phyloP scores from a whole-genome alignment of 169 alveolate species.

The Hammondia hammondi region DNA sequence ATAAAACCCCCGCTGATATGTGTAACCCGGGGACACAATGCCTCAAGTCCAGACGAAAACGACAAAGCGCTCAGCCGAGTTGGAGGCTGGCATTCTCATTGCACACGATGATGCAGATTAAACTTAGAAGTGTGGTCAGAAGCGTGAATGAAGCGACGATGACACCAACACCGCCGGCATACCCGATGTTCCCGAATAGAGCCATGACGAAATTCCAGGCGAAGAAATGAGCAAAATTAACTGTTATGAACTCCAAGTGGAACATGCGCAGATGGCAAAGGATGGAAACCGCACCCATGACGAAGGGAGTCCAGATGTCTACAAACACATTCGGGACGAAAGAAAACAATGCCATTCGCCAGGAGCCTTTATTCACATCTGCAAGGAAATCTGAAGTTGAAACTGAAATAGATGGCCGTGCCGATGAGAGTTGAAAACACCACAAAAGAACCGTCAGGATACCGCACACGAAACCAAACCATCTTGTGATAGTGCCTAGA shows the following conservation, averaged over 20 bases:
- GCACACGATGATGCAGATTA: conserved; percentile 48
- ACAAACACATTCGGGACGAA: conserved; percentile 55
- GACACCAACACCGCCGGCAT: conserved; percentile 67
- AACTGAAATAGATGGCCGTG: conserved; percentile 13
- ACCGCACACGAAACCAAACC: conserved; percentile 52
- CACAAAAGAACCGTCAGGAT: conserved; percentile 50
- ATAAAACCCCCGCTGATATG: too few species aligned
- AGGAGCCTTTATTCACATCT: conserved; percentile 41
- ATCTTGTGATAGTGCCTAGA: conserved; percentile 38
- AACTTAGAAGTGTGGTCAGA: conserved; percentile 54
- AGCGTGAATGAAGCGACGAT: conserved; percentile 60
- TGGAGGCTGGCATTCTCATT: conserved; percentile 42
- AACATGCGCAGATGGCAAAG: conserved; percentile 49
- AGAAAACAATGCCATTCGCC: conserved; percentile 52
- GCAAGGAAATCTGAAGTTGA: neutral
- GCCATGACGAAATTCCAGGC: conserved; percentile 56
- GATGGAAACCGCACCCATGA: conserved; percentile 60
- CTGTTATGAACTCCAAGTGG: conserved; percentile 44
- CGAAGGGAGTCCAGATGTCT: conserved; percentile 62
- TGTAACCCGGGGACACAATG: too few species aligned
- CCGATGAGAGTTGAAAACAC: conserved; percentile 52
- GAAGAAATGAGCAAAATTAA: conserved; percentile 53
- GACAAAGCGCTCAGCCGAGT: neutral
- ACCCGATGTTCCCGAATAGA: conserved; percentile 69
- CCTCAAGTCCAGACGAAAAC: neutral